These are phyloP conservation scores for Solanum pimpinellifolium DNA, from an alignment of 257 asterid species.

Conservation along the genomic window DNA sequence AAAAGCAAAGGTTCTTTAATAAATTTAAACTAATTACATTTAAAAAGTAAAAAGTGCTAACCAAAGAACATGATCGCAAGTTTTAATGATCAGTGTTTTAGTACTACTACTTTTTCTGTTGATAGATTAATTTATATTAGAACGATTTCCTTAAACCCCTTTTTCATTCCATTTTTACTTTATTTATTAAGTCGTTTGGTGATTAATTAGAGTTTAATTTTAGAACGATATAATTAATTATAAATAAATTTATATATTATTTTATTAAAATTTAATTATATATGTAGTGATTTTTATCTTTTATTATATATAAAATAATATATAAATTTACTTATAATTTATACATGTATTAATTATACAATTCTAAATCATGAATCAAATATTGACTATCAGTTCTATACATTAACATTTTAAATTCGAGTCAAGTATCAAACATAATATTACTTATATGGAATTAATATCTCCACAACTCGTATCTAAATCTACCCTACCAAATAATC, in stretches of 20 bases:
- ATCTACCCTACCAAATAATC: neutral
- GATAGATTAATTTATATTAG: neutral
- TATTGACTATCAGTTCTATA: too few relatives aligned
- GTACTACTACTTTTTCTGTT: neutral
- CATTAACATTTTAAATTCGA: too few relatives aligned
- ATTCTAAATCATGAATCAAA: too few relatives aligned
- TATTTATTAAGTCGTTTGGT: neutral
- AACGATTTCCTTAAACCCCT: neutral
- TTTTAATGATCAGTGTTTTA: neutral
- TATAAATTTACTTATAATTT: too few relatives aligned
- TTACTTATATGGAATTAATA: too few relatives aligned
- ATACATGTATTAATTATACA: too few relatives aligned
- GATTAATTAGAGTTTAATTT: neutral
- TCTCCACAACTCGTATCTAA: neutral
- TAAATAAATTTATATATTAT: too few relatives aligned
- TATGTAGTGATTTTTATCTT: too few relatives aligned
- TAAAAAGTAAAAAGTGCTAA: conserved; percentile 1
- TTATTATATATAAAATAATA: too few relatives aligned
- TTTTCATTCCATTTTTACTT: neutral
- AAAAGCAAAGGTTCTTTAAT: neutral
- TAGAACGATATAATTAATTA: too few relatives aligned
- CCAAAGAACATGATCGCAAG: neutral
- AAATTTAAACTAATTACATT: neutral
- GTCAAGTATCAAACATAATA: neutral
- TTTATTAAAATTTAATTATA: too few relatives aligned